phyloP scores from a whole-genome alignment of 2,329 filamentous ascomycete species.

The Piedraia hortae region DNA sequence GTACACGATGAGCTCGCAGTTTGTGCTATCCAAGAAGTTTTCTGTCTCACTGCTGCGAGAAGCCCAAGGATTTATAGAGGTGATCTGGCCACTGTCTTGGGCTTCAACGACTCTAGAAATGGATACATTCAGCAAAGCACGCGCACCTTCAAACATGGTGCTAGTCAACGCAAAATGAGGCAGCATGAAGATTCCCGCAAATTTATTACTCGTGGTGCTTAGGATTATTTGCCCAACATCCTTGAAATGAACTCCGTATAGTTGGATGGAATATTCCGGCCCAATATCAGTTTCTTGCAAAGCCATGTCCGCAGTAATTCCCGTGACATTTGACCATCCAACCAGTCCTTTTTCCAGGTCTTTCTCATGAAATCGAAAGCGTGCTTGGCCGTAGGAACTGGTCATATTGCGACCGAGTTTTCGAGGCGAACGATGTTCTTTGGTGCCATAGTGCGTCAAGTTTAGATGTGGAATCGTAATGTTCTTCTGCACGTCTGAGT shows the following conservation, averaged over 20 bases:
- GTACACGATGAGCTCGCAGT: conserved; percentile 76
- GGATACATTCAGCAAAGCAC: conserved; percentile 41
- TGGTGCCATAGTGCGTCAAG: conserved; percentile 29
- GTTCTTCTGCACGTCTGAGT: conserved; percentile 23
- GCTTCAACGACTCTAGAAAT: conserved; percentile 38
- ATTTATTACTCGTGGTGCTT: conserved; percentile 75
- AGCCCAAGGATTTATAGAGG: conserved; percentile 40
- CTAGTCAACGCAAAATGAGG: conserved; percentile 48
- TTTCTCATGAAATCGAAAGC: conserved; percentile 36
- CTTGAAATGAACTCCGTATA: conserved; percentile 70
- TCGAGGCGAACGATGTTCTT: too few species aligned
- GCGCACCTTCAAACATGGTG: conserved; percentile 20
- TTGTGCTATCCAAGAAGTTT: conserved; percentile 31
- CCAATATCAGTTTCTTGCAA: conserved; percentile 50
- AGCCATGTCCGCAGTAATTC: conserved; percentile 40
- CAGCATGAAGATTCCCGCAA: conserved; percentile 68
- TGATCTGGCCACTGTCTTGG: conserved; percentile 31
- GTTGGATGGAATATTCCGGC: conserved; percentile 37
- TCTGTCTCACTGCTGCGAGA: conserved; percentile 31
- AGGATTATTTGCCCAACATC: conserved; percentile 53
- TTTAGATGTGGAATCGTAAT: conserved; percentile 20
- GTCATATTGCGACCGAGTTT: conserved; percentile 58
- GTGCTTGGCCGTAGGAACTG: conserved; percentile 38
- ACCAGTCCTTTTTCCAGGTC: conserved; percentile 11
- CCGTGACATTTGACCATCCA: conserved; percentile 28